Conservation (phyloP, 371 early-diverging fungal genomes). For the Amoeboaphelidium occidentale region DNA sequence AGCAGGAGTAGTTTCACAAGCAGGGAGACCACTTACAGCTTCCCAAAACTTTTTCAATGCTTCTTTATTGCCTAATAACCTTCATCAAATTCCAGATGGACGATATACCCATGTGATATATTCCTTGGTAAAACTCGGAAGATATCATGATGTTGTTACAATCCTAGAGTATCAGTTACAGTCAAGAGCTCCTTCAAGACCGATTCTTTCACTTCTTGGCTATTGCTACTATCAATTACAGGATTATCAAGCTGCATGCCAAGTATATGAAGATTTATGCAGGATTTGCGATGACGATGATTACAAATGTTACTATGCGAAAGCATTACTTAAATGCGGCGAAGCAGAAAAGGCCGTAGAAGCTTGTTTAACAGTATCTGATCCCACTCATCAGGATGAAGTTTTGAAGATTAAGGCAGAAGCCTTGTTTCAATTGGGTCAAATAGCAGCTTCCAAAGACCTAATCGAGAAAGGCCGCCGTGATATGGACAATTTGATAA, state of each 20-base stretch:
- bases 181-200: constrained; percentile 10
- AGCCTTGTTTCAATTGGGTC: too few species aligned
- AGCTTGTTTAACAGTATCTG: constrained; percentile 15
- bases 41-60: too few species aligned
- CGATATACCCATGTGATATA: constrained; percentile 23
- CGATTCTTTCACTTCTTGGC: constrained; percentile 17
- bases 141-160: constrained; percentile 19
- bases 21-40: too few species aligned
- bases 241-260: constrained; percentile 15
- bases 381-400: too few species aligned
- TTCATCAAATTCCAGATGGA: constrained; percentile 8
- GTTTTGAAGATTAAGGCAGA: too few species aligned
- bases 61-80: too few species aligned
- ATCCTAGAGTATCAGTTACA: constrained; percentile 16
- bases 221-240: constrained; percentile 22
- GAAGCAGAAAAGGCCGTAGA: constrained; percentile 17
- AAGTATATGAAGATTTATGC: constrained; percentile 11
- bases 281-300: constrained; percentile 10
- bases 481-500: constrained; percentile 20
- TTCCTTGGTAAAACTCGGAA: constrained; percentile 15
- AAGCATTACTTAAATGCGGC: constrained; percentile 20
- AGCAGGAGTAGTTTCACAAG: too few species aligned
- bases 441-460: constrained; percentile 15
- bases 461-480: constrained; percentile 16
- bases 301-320: constrained; percentile 22